Base-by-base conservation (phyloP, 495 filamentous ascomycete genomes). In the Neurospora hispaniola region DNA sequence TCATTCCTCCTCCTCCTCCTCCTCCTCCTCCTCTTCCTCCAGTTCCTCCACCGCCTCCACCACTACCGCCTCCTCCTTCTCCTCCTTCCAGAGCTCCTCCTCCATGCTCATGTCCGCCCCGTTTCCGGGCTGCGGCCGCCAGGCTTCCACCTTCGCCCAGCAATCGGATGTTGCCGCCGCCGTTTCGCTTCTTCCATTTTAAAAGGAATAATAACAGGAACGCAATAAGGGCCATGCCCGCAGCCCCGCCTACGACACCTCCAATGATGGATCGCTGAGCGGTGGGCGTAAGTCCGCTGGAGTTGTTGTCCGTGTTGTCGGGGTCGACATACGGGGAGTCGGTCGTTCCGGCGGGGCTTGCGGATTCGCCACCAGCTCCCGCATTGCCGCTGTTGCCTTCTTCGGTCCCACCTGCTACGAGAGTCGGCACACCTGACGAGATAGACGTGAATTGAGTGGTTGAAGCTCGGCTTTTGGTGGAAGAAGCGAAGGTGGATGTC, bases 231-330 rank as follows among this genome's bases (percentile, higher is more conserved):
- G 89, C 87, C 12, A 90, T 79, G 20, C 89, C 90, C 59, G 90
- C 89, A 46, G 92, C 81, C 44, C 88, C 86, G 31, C 90, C 90
- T 9, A 92, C 82, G 12, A 93, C 88, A 39, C 90, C 87, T 20
- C 90, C 90, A 8, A 90, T 88, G 31, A 92, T 79, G 54, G 82
- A 81, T 66, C 77, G 78, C 54, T 77, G 77, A 41, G 77, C 74
- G 41, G 76, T 79, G 12, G 78, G 78, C n/a, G 79, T 71, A 16
- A 81, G 76, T 12, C 79, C 79, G 42, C 43, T 71, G 73, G 68
- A 11, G 68, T 70, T 14, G 78, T 27, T 6, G 73, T 40, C 27
- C 74, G 12, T 3, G 69, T 62, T 9, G 75, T 7, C 23, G 68
- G 73, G 5, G 71, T 16, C 18, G 76, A 31, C 1, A 71, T 72